Evolutionary conservation across 352 stramenopile species (phyloP).

Genomic region (Phytophthora litchii): DNA sequence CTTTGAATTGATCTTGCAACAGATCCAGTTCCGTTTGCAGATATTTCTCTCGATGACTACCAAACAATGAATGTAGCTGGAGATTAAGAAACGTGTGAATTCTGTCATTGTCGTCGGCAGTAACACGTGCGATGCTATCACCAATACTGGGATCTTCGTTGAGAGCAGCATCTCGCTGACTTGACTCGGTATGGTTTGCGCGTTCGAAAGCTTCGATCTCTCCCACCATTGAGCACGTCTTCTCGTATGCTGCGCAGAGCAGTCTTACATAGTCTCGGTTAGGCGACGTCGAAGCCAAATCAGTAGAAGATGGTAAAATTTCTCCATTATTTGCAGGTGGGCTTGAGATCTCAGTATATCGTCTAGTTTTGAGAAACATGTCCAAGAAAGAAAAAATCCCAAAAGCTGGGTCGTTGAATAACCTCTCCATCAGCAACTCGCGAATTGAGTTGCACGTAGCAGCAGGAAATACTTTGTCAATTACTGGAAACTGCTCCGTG

Average conservation of each 20-base stretch:
- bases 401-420: constrained; percentile 84
- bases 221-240: constrained; percentile 50
- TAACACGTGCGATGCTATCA: constrained; percentile 1
- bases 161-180: background rate
- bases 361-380: constrained; percentile 56
- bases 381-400: constrained; percentile 81
- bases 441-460: constrained; percentile 49
- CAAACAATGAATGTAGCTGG: constrained; percentile 84
- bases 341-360: constrained; percentile 18
- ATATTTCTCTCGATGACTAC: constrained; percentile 72
- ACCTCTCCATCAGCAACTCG: constrained; percentile 67
- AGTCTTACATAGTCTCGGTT: constrained; percentile 65
- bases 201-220: constrained; percentile 52
- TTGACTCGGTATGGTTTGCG: constrained; percentile 9
- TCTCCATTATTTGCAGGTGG: constrained; percentile 4
- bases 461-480: constrained; percentile 64
- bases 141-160: constrained; percentile 11
- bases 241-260: constrained; percentile 71
- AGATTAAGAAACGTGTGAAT: constrained; percentile 76
- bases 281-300: background rate
- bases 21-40: constrained; percentile 70
- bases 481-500: constrained; percentile 72
- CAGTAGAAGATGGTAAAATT: background rate
- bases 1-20: constrained; percentile 52
- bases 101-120: constrained; percentile 36